phyloP scores from a whole-genome alignment of 495 filamentous ascomycete species.

The Hypoxylon subgilvum region DNA sequence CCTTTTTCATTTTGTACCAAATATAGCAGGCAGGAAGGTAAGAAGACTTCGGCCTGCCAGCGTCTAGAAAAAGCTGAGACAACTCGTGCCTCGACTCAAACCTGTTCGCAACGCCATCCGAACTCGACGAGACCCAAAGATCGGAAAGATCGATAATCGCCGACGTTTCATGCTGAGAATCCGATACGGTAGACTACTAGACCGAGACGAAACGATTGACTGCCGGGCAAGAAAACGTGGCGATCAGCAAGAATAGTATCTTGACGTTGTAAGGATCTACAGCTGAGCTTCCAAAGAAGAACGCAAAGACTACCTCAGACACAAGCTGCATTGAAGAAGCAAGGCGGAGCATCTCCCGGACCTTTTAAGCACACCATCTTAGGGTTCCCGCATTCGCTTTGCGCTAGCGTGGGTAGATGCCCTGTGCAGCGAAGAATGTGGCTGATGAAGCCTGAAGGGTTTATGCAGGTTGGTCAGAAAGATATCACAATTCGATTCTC shows the following conservation, averaged over 20 bases:
- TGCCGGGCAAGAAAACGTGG: conserved; percentile 25
- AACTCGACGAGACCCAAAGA: conserved; percentile 10
- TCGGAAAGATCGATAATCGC: conserved; percentile 20
- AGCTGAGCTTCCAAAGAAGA: not conserved
- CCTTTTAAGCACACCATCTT: conserved; percentile 18
- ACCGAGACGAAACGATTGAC: conserved; percentile 19
- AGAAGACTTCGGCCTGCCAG: not conserved
- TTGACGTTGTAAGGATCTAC: not conserved
- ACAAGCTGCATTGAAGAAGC: conserved; percentile 1
- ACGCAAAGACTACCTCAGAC: not conserved
- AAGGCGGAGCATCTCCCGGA: conserved; percentile 8
- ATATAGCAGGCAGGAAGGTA: too few relatives aligned
- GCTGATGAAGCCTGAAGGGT: too few relatives aligned
- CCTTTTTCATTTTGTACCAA: too few relatives aligned
- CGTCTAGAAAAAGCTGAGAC: conserved; percentile 30
- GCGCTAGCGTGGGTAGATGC: not conserved
- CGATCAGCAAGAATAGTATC: not conserved
- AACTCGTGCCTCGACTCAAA: conserved; percentile 14
- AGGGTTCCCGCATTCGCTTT: conserved; percentile 5
- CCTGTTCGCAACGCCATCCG: conserved; percentile 25
- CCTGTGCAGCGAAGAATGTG: conserved; percentile 8
- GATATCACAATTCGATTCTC: conserved; percentile 3
- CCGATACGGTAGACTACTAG: not conserved
- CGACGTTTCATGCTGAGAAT: conserved; percentile 22
- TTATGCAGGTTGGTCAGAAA: too few relatives aligned